Percentiles rank a stretch among this genome's conserved stretches.
Evolutionary conservation across 2,329 filamentous ascomycete species (phyloP).

Genomic region (Chrysoporthe austroafricana): DNA sequence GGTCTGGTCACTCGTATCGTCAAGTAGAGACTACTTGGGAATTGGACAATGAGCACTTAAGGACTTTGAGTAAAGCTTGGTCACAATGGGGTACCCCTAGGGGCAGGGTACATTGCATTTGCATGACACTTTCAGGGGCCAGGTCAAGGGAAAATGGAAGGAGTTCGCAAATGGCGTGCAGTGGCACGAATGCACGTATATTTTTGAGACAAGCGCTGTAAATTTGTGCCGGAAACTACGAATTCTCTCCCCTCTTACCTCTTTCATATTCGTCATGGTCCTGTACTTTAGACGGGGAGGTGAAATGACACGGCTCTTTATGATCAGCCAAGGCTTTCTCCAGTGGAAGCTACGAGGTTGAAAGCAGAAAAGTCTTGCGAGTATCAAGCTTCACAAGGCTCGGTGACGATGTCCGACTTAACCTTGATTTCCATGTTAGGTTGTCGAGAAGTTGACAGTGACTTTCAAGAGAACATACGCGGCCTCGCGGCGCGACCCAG

Average conservation of each 20-base stretch:
- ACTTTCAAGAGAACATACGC: not conserved
- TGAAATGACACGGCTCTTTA: slow-evolving; percentile 27
- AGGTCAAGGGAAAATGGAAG: slow-evolving; percentile 21
- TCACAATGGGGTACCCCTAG: slow-evolving; percentile 17
- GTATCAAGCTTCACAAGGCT: not conserved
- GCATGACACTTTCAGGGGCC: slow-evolving; percentile 23
- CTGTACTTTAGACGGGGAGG: slow-evolving; percentile 36
- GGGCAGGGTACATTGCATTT: slow-evolving; percentile 30
- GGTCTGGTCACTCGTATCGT: slow-evolving; percentile 78
- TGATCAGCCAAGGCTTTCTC: not conserved
- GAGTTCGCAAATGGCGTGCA: slow-evolving; percentile 31
- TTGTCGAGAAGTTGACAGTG: no score
- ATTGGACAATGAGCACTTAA: not conserved
- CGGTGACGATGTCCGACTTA: no score
- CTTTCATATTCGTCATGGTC: slow-evolving; percentile 33
- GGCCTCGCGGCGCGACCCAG: not conserved
- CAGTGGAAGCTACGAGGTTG: not conserved
- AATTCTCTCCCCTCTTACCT: slow-evolving; percentile 34
- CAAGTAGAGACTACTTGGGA: slow-evolving; percentile 46
- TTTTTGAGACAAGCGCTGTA: slow-evolving; percentile 30
- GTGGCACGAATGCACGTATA: slow-evolving; percentile 33
- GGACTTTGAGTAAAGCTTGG: not conserved
- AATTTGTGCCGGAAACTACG: slow-evolving; percentile 30
- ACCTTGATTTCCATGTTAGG: no score
- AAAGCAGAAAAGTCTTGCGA: not conserved